Evolutionary conservation across 2,329 filamentous ascomycete species (phyloP), one percentile per base, ranked within the genome.

Genomic region (Colletotrichum musicola): DNA sequence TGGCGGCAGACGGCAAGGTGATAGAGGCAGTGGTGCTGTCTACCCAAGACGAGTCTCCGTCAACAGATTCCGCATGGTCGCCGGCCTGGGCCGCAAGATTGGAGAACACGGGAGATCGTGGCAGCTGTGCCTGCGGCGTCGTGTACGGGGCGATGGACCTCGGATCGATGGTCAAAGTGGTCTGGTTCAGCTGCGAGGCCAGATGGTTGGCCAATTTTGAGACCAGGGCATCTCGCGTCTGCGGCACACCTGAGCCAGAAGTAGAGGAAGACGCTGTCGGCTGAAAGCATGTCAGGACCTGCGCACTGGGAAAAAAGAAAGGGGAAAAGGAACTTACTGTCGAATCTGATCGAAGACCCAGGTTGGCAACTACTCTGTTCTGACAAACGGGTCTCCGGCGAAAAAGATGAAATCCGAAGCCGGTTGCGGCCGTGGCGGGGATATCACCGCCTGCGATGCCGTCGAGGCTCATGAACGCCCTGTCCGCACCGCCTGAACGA

Each of bases 331-430:
- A 35, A 71, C 76, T 72, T 74, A 84, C 83, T 73, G 75, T 68
- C 12, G 80, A 77, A 16, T 79, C 75, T 20, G 79, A 63, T 16
- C 80, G 78, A 50, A 78, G 75, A 4, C 84, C 83, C 16, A 87
- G 76, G 5, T 80, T 76, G 60, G 73, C 78, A 30, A 86, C 64
- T 12, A 83, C 64, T 1, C 75, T 71, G 14, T 77, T 80, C 67
- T 84, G 75, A 13, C 79, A 74, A 4, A 86, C 66, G 1, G 86
- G 87, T n/a, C 86, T 77, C 6, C 75, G 73, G 27, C 81, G 74
- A 40, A 80, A 59, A 6, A 79, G 72, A 57, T 86, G 81, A 68
- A 89, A 89, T 14, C 87, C 84, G 71, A 82, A 89, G 1, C 85
- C 87, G 1, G 80, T 78, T 6, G 83, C 84, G 4, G 82, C 84